Percentiles rank a stretch among this genome's conserved stretches.
These are phyloP conservation scores for Xylariales sp. DNA, from an alignment of 2,329 filamentous ascomycete species.

Conservation along the genomic window DNA sequence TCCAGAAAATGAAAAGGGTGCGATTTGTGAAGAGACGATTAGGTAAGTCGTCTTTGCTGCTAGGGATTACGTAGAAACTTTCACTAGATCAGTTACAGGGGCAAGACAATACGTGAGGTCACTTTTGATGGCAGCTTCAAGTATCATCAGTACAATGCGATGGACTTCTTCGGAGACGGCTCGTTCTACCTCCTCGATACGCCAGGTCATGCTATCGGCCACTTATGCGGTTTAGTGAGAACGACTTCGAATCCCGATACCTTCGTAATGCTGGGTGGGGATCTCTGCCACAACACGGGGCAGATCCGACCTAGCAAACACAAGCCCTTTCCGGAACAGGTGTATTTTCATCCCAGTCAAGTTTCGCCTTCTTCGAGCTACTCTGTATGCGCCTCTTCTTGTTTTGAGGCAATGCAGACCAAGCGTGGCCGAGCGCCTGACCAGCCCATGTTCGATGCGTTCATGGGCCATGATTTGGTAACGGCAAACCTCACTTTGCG, in stretches of 20 bases:
- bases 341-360: slow-evolving; percentile 33
- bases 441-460: background rate
- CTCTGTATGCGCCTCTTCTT: slow-evolving; percentile 33
- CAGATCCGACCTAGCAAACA: slow-evolving; percentile 30
- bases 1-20: slow-evolving; percentile 31
- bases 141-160: slow-evolving; percentile 28
- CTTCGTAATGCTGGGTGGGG: slow-evolving; percentile 47
- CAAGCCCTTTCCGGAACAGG: slow-evolving; percentile 24
- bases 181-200: slow-evolving; percentile 50
- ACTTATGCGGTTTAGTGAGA: slow-evolving; percentile 45
- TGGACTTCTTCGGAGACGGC: slow-evolving; percentile 53
- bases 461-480: background rate
- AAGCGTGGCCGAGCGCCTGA: background rate
- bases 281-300: slow-evolving; percentile 38
- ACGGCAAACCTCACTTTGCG: background rate
- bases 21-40: slow-evolving; percentile 38
- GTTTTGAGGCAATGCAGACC: background rate
- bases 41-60: slow-evolving; percentile 12
- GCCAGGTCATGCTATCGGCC: slow-evolving; percentile 47
- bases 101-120: slow-evolving; percentile 21
- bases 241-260: slow-evolving; percentile 28
- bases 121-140: slow-evolving; percentile 13
- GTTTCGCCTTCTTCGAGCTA: slow-evolving; percentile 39
- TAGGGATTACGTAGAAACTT: slow-evolving; percentile 18
- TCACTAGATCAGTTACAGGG: too few relatives aligned